These are phyloP conservation scores for Cryptococcus neoformans DNA, from an alignment of 1,284 basidiomycete genomes.

Conservation along the genomic window DNA sequence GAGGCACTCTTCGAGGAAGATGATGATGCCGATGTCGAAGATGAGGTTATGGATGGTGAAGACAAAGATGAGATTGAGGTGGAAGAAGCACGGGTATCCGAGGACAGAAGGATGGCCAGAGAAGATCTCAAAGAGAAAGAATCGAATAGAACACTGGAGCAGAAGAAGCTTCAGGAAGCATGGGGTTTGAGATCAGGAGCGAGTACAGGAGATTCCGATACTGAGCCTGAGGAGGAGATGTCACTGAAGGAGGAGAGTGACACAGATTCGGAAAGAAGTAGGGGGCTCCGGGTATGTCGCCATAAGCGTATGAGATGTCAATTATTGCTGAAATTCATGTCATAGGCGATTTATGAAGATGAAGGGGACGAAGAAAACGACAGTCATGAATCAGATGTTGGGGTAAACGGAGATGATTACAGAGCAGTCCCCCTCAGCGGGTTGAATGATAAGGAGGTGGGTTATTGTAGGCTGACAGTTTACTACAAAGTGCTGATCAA, in stretches of 20 bases:
- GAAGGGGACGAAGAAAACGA: constrained; percentile 43
- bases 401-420: constrained; percentile 5
- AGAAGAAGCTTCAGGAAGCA: constrained; percentile 21
- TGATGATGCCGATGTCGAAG: constrained; percentile 29
- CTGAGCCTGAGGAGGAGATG: too few species aligned
- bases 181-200: constrained; percentile 20
- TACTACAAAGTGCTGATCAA: neutral
- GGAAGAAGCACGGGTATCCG: constrained; percentile 15
- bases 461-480: too few species aligned
- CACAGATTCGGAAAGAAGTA: too few species aligned
- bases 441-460: too few species aligned
- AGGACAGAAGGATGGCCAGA: constrained; percentile 3
- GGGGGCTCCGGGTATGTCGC: too few species aligned
- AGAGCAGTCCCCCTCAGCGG: neutral
- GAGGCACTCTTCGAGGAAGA: neutral
- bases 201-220: too few species aligned
- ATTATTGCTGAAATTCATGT: too few species aligned
- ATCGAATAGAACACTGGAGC: constrained; percentile 7
- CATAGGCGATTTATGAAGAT: constrained; percentile 5
- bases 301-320: too few species aligned
- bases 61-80: constrained; percentile 36
- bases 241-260: too few species aligned
- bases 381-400: constrained; percentile 17
- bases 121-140: neutral
- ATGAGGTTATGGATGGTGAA: constrained; percentile 35